Conservation (phyloP, 1,284 basidiomycete species). For the Sanghuangporus weigelae region DNA sequence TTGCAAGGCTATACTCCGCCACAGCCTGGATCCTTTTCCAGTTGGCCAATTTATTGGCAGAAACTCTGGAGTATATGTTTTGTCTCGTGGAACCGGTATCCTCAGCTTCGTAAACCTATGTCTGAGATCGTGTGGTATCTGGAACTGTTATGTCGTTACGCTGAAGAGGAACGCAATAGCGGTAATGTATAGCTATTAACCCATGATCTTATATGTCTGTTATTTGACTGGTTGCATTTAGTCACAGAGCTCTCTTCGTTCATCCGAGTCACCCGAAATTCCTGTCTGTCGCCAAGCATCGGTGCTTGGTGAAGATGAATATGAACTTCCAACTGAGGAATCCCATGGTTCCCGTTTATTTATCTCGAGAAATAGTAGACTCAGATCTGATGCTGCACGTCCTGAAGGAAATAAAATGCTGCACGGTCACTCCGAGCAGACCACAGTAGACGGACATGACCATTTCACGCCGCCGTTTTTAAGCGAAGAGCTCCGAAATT, state of each 20-base stretch:
- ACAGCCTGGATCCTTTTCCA: not conserved
- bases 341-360: not conserved
- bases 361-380: not conserved
- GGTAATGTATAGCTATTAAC: not conserved
- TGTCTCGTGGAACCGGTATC: not conserved
- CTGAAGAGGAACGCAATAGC: not conserved
- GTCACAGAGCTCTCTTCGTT: not conserved
- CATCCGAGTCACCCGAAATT: not conserved
- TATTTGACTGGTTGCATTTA: no score
- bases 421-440: not conserved
- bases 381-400: not conserved
- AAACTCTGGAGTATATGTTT: not conserved
- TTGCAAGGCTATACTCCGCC: not conserved
- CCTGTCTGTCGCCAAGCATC: not conserved
- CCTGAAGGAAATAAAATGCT: not conserved
- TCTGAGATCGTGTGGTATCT: constrained; percentile 1
- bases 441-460: not conserved
- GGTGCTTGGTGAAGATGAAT: not conserved
- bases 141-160: not conserved
- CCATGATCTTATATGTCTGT: no score
- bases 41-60: not conserved
- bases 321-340: not conserved
- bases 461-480: not conserved
- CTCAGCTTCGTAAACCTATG: not conserved
- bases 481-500: not conserved